Conservation (phyloP, 164 flowering plant genomes). For the Houttuynia cordata region DNA sequence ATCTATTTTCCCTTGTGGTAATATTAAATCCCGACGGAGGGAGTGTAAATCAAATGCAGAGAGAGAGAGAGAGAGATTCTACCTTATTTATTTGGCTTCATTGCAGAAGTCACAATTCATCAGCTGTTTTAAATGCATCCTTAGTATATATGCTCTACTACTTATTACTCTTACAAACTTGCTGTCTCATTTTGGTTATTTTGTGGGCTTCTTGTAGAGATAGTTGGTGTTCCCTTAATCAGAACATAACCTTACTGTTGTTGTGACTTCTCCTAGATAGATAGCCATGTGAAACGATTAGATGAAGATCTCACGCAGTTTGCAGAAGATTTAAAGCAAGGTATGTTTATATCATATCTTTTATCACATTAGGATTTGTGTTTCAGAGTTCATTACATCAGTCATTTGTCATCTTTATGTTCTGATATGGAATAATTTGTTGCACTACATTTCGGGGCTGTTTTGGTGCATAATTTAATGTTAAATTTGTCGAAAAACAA, state of each 20-base stretch:
- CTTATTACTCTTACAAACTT: not conserved
- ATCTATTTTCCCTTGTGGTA: too few relatives aligned
- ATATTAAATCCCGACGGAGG: too few relatives aligned
- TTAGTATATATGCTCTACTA: not conserved
- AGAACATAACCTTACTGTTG: not conserved
- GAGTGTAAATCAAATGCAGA: too few relatives aligned
- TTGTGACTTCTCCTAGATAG: constrained; percentile 50
- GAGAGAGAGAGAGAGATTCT: not conserved
- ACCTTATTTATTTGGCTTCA: not conserved
- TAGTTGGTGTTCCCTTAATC: not conserved
- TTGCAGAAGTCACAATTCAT: not conserved
- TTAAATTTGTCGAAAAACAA: too few relatives aligned
- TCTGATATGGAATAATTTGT: too few relatives aligned
- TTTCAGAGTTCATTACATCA: not conserved
- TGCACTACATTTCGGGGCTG: too few relatives aligned
- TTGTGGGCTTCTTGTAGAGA: too few relatives aligned
- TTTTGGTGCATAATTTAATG: too few relatives aligned
- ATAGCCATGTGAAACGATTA: constrained; percentile 90
- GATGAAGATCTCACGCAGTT: constrained; percentile 91
- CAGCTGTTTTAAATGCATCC: not conserved
- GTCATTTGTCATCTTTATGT: too few relatives aligned
- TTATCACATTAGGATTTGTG: not conserved
- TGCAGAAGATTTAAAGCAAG: constrained; percentile 96
- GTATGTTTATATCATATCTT: constrained; percentile 20
- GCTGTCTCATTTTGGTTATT: too few relatives aligned